Evolutionary conservation across 2,329 filamentous ascomycete genomes (phyloP).

Genomic region (Didymella glomerata): DNA sequence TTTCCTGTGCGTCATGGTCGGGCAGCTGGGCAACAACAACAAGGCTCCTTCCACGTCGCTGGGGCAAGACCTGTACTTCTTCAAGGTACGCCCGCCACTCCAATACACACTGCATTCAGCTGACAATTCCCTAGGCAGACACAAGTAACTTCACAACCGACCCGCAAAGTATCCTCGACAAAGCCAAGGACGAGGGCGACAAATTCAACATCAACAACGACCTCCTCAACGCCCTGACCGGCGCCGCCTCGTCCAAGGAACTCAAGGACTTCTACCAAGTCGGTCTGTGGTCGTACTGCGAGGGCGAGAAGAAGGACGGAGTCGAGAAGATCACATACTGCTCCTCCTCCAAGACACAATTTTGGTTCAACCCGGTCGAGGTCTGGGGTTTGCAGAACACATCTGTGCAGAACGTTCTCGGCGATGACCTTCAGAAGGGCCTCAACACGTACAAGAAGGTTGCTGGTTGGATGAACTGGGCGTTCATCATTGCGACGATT

Average conservation of each 20-base stretch:
- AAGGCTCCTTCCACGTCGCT: slow-evolving; percentile 50
- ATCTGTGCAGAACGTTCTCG: slow-evolving; percentile 63
- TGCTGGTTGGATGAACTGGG: slow-evolving; percentile 82
- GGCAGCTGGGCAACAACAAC: slow-evolving; percentile 60
- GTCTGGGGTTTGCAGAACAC: slow-evolving; percentile 69
- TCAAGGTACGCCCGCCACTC: slow-evolving; percentile 65
- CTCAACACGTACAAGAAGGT: slow-evolving; percentile 78
- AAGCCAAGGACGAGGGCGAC: slow-evolving; percentile 37
- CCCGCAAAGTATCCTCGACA: slow-evolving; percentile 49
- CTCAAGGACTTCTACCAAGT: slow-evolving; percentile 82
- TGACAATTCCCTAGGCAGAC: slow-evolving; percentile 43
- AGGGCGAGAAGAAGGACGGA: slow-evolving; percentile 63
- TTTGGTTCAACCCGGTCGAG: slow-evolving; percentile 76
- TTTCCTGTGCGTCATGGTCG: slow-evolving; percentile 65
- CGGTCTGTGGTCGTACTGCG: slow-evolving; percentile 88
- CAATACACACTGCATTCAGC: neutral
- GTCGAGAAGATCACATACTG: slow-evolving; percentile 66
- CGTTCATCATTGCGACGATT: slow-evolving; percentile 77
- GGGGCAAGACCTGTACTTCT: slow-evolving; percentile 64
- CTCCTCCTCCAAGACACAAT: slow-evolving; percentile 75
- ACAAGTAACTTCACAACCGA: slow-evolving; percentile 64
- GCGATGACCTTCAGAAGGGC: slow-evolving; percentile 70
- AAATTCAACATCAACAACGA: slow-evolving; percentile 48
- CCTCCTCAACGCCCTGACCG: slow-evolving; percentile 52
- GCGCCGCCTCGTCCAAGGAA: slow-evolving; percentile 49